These are phyloP conservation scores for Ambrosiella beaveri DNA, from an alignment of 2,329 filamentous ascomycete species.

Conservation along the genomic window DNA sequence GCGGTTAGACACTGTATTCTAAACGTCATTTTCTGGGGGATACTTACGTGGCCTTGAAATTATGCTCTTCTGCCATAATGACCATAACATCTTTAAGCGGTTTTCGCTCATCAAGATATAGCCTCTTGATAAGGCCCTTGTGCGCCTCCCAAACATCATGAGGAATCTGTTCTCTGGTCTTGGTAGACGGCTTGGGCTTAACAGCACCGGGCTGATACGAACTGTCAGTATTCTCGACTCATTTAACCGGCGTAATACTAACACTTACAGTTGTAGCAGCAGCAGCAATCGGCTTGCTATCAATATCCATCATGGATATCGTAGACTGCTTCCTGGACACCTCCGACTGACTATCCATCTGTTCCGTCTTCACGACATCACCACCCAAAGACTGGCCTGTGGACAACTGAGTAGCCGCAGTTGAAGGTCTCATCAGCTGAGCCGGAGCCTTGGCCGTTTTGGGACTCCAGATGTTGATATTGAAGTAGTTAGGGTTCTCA, in stretches of 20 bases:
- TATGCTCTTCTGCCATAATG: constrained; percentile 31
- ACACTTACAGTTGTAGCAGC: background rate
- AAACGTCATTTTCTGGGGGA: background rate
- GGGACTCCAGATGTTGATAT: constrained; percentile 21
- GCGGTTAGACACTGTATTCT: background rate
- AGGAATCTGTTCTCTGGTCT: constrained; percentile 26
- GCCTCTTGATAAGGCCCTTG: constrained; percentile 27
- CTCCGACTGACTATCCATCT: background rate
- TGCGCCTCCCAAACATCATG: constrained; percentile 31
- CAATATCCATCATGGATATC: background rate
- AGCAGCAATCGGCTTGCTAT: background rate
- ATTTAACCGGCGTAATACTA: background rate
- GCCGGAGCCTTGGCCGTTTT: constrained; percentile 23
- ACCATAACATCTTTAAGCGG: constrained; percentile 36
- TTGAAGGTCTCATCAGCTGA: constrained; percentile 14
- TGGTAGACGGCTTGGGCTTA: constrained; percentile 3
- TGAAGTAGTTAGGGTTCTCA: constrained; percentile 1
- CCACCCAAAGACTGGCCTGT: constrained; percentile 9
- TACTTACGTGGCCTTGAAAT: constrained; percentile 32
- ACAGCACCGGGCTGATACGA: too few relatives aligned
- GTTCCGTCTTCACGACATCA: constrained; percentile 8
- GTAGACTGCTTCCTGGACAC: background rate
- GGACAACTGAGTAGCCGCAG: constrained; percentile 13
- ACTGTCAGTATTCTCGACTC: background rate
- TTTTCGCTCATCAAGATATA: constrained; percentile 32